Evolutionary conservation across 2,329 filamentous ascomycete genomes (phyloP).

Genomic region (Arthrobotrys sphaeroides): DNA sequence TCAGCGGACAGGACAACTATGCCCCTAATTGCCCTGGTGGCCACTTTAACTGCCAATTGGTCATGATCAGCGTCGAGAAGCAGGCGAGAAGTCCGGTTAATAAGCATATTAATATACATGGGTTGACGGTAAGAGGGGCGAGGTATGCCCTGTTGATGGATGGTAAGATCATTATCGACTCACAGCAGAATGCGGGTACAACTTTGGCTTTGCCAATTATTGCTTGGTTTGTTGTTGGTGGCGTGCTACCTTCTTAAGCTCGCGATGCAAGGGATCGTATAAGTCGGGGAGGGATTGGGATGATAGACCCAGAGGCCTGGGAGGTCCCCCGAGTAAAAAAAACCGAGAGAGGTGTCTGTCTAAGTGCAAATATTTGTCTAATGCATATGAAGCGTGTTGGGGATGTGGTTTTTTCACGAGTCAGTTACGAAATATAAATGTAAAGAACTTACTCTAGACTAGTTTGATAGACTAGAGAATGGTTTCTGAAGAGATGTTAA

Average conservation of each 20-base stretch:
- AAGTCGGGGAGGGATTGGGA: too few species aligned
- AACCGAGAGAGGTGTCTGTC: too few species aligned
- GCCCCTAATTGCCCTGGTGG: conserved; percentile 5
- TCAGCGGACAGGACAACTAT: conserved; percentile 17
- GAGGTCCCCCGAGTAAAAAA: too few species aligned
- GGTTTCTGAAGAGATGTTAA: neutral
- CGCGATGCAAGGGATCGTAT: too few species aligned
- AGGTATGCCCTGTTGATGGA: conserved; percentile 19
- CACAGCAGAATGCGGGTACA: conserved; percentile 25
- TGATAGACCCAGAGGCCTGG: too few species aligned
- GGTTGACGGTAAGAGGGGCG: conserved; percentile 11
- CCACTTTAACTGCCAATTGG: conserved; percentile 22
- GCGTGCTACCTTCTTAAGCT: neutral
- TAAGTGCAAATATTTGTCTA: too few species aligned
- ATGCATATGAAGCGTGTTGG: neutral
- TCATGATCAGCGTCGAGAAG: conserved; percentile 17
- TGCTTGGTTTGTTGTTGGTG: conserved; percentile 24
- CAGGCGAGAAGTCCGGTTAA: conserved; percentile 10
- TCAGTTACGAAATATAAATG: neutral
- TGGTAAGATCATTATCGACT: conserved; percentile 26
- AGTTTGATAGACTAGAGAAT: neutral
- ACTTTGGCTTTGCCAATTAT: conserved; percentile 16
- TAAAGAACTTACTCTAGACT: neutral
- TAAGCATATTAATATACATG: conserved; percentile 15
- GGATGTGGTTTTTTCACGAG: neutral